A percentile compares a stretch with the other conserved stretches of the same genome.
Conservation (phyloP, 176 grass and related monocot genomes). For the Bolboschoenus planiculmis region DNA sequence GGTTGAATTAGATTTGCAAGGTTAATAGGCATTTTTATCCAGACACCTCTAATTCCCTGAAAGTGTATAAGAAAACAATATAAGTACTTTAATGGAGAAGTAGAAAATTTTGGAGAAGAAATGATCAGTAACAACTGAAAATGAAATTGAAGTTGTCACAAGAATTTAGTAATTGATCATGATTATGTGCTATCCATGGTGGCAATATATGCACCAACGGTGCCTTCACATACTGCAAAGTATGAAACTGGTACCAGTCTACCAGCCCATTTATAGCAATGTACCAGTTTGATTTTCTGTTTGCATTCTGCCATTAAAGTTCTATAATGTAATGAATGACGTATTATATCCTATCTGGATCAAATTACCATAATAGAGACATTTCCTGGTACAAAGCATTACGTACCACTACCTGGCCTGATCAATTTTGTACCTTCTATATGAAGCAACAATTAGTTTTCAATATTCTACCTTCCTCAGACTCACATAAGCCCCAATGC, state of each 20-base stretch:
- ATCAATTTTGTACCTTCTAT: background rate
- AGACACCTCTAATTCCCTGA: conserved; percentile 84
- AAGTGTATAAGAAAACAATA: conserved; percentile 4
- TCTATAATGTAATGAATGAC: background rate
- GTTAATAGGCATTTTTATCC: conserved; percentile 80
- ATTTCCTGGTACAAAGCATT: background rate
- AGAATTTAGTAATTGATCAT: background rate
- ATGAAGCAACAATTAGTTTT: background rate
- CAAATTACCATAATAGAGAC: background rate
- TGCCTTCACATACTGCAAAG: background rate
- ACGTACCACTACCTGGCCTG: background rate
- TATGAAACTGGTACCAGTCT: background rate
- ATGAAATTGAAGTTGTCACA: background rate
- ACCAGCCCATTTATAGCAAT: background rate
- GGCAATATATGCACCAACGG: background rate
- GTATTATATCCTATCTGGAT: background rate
- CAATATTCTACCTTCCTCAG: background rate
- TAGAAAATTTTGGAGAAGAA: background rate
- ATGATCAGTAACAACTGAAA: background rate
- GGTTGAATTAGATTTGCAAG: conserved; percentile 81
- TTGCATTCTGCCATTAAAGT: background rate
- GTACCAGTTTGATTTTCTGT: background rate
- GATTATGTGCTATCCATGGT: background rate
- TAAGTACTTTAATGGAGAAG: background rate
- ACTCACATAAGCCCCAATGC: background rate